Base-by-base conservation (phyloP, 192 early-diverging fungal genomes). In the Entomortierella parvispora region DNA sequence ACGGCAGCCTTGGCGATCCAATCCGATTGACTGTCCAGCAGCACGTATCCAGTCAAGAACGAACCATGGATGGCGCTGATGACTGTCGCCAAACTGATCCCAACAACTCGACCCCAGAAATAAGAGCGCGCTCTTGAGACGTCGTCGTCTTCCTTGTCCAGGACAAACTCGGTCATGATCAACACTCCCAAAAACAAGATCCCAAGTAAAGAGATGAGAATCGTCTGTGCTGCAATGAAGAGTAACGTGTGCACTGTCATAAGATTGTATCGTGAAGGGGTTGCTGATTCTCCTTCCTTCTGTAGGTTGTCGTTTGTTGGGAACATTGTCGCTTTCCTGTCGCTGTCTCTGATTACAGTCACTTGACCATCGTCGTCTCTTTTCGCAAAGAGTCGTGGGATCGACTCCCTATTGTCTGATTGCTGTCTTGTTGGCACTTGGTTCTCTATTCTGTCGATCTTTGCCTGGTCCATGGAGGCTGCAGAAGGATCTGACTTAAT, bases 1-100 rank as follows among this genome's bases (percentile, higher is more conserved):
- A 77, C 74, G 2, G 54, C 32, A 2, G 61, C 74, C 32, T 77
- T 68, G 58, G 74, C 74, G 4, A 77, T 77, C 74, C 74, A 77
- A 42, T 77, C 74, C 10, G 74, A 64, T 28, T 52, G 59, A 18
- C 66, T 65, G 25, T 77, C 74, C 66, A 77, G 5, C 7, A 77
- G 20, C 10, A 77, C 65, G 53, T 77, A 77, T 25, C 74, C 74
- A 53, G 65, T 77, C 32, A 77, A 46, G 11, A 68, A 25, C 40
- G 74, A 77, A 0, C 65, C 65, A 58, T 77, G 59, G 18, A 64
- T 48, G 0, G 74, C 74, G 23, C 74, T 77, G 34, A 59, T 34
- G 37, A 77, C 34, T 9, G 74, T 68, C n/a, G 65, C 59, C 11
- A 25, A 31, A 1, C 53, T 52, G 44, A 77, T 53, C 6, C 74